Base-by-base conservation (phyloP, 1,139 yeast genomes). In the Zygosaccharomyces sapae region DNA sequence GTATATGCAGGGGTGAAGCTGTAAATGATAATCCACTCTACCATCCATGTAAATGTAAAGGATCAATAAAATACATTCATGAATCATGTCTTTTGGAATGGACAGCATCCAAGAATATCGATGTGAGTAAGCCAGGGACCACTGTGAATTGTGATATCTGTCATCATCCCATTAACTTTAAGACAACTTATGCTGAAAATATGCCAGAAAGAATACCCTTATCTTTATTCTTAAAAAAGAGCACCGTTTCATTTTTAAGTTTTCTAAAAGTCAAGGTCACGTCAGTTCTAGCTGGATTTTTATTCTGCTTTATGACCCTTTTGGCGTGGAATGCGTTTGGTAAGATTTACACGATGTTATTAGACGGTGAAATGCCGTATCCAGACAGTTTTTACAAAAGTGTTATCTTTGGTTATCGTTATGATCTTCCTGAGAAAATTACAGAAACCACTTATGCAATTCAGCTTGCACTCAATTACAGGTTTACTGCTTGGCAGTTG, bases 1-100 rank as follows among this genome's bases (percentile, higher is more conserved):
- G 98, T 53, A 90, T 92, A 46, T 92, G 99, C 66, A 83, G 96
- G 48, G 92, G 95, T 42, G 97, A 88, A 59, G 92, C 80, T n/a
- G 79, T 94, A 0, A 70, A 69, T 0, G 79, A 76, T 1, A 92
- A 87, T 55, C 97, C 97, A 3, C 71, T 92, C 44, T 84, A 79
- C 54, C 92, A 87, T 67, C 98, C 99, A 1, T 92, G 99, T 68
- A 83, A 80, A 61, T 92, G 98, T 67, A 77, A 89, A 50, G 99
- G 99, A 2, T 85, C 96, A 25, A 94, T 92, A 62, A 86, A 86
- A 64, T 89, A 82, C 61, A 87, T 92, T 48, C 99, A 92, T 67
- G 95, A 92, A 65, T 94, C 84, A 43, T 92, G 98, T 69, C 70
- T 92, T 42, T 72, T 83, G 59, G 95, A 88, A 62, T 92, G 99